Base-by-base conservation (phyloP, 129 eudicot species). In the Escallonia rubra region DNA sequence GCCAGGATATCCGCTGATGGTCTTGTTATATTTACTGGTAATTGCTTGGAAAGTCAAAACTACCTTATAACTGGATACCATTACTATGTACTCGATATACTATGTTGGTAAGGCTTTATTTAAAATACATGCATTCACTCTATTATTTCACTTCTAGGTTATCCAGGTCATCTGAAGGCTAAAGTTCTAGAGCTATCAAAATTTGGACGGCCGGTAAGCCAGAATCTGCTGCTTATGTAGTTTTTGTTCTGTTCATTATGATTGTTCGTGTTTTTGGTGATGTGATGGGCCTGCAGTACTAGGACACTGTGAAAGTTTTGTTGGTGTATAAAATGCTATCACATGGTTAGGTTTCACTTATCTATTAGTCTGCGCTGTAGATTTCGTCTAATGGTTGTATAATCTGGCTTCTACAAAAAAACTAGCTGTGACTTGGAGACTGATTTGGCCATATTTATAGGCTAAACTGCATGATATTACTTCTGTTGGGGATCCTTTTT, bases 181-280 rank as follows among this genome's bases (percentile, higher is more conserved):
- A 88, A 83, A 82, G 83, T 78, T 63, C 50, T 82, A 14, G 91
- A 88, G 62, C 74, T 78, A 71, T 82, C 91, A 59, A 85, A 83
- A 69, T 88, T 78, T 76, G 96, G 96, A 71, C 96, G 89, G 41
- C 83, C 91, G 59, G 96, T 88, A 71, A 85, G 89, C 48, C n/a
- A 4, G 44, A n/a, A 39, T 55, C 13, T 49, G 14, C 48, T 54
- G 43, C 69, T 34, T 43, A 23, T 23, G 46, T 45, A 54, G 23
- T 16, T 50, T 23, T 23, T 8, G 8, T 8, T 59, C 9, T 74
- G 41, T 53, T 12, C 43, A 61, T 45, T 10, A 14, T 15, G 52
- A 42, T 23, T 62, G 43, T 23, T 49, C 46, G 45, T 23, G 34
- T 23, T 23, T 23, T 23, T 23, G 34, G 34, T 23, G 34, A 23